Conservation (phyloP, 192 early-diverging fungal species). For the Coemansia sp. region DNA sequence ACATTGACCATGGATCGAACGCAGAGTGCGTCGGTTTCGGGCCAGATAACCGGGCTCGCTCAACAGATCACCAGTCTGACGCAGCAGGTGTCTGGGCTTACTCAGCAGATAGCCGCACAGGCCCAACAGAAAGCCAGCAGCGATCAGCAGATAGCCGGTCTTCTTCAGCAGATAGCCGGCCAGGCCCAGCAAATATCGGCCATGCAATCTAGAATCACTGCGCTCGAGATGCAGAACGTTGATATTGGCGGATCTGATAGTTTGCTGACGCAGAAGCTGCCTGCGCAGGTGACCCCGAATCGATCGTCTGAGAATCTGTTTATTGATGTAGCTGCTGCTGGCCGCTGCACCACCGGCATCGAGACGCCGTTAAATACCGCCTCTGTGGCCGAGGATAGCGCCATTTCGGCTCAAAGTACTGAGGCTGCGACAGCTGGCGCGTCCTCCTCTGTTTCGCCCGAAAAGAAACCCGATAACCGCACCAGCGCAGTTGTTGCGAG, state of each 20-base stretch:
- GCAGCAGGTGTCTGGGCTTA: not conserved
- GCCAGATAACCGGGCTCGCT: not conserved
- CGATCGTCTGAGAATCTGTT: not conserved
- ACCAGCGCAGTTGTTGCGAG: not conserved
- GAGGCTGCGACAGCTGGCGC: not conserved
- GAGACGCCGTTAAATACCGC: not conserved
- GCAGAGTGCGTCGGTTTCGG: too few species aligned
- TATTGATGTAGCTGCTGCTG: not conserved
- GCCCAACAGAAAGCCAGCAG: too few species aligned
- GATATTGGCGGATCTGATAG: not conserved
- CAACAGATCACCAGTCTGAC: not conserved
- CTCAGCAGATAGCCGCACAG: not conserved
- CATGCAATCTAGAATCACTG: constrained; percentile 1
- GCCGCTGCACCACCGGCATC: not conserved
- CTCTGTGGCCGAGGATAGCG: not conserved
- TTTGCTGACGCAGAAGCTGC: too few species aligned
- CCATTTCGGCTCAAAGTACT: not conserved
- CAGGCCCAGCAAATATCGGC: not conserved
- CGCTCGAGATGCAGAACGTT: not conserved
- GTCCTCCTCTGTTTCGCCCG: not conserved
- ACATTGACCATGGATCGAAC: too few species aligned
- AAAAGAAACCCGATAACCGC: not conserved
- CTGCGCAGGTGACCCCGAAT: not conserved
- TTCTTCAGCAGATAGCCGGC: not conserved
- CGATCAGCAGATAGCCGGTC: too few species aligned